phyloP scores from a whole-genome alignment of 305 asterid genomes.

The Fraxinus floribunda region DNA sequence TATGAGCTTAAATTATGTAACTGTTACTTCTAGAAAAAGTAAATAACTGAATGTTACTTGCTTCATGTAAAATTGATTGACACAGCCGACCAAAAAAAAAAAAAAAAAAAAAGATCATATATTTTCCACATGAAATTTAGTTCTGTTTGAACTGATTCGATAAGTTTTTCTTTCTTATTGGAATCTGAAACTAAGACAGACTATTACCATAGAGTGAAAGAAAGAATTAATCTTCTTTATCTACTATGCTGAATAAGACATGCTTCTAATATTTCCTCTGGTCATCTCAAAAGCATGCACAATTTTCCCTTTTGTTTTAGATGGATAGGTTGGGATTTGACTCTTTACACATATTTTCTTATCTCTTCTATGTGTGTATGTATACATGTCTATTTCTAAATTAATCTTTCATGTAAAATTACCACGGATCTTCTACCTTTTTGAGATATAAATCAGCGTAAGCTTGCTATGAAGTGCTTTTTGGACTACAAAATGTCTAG shows the following conservation, averaged over 20 bases:
- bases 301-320: not conserved
- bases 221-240: not conserved
- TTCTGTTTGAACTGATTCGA: not conserved
- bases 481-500: not conserved
- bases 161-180: not conserved
- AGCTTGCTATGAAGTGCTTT: not conserved
- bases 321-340: not conserved
- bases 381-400: not conserved
- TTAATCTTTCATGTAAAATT: not conserved
- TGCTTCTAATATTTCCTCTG: not conserved
- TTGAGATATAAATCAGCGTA: slow-evolving; percentile 6
- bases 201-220: not conserved
- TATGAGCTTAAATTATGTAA: slow-evolving; percentile 39
- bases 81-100: not conserved
- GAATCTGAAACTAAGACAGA: slow-evolving; percentile 5
- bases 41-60: not conserved
- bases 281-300: not conserved
- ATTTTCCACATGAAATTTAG: not conserved
- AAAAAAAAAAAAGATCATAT: not conserved
- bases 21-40: slow-evolving; percentile 16
- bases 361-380: not conserved
- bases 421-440: not conserved
- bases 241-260: not conserved
- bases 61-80: not conserved
- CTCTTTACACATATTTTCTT: not conserved